Percentiles rank a stretch among this genome's conserved stretches.
Conservation (phyloP, 176 grass and related monocot genomes). For the Pontederia crassipes region DNA sequence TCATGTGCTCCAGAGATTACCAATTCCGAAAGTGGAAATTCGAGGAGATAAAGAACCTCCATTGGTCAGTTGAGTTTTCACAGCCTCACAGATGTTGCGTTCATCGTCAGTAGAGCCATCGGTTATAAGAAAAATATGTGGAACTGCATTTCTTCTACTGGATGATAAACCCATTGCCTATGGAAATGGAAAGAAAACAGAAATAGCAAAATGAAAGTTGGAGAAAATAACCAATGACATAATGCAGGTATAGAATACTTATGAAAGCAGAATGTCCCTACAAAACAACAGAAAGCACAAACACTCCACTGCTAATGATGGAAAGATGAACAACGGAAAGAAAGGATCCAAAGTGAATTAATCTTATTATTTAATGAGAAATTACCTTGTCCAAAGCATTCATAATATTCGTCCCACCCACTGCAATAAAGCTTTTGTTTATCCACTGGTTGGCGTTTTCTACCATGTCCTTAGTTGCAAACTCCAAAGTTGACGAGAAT, state of each 20-base stretch:
- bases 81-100: slow-evolving; percentile 58
- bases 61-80: slow-evolving; percentile 36
- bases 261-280: not conserved
- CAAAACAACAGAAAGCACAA: not conserved
- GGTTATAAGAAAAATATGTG: slow-evolving; percentile 92
- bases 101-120: slow-evolving; percentile 92
- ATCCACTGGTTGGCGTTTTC: slow-evolving; percentile 65
- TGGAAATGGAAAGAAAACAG: slow-evolving; percentile 2
- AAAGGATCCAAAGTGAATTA: not conserved
- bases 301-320: not conserved
- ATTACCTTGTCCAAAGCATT: slow-evolving; percentile 72
- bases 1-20: slow-evolving; percentile 33
- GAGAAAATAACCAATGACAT: not conserved
- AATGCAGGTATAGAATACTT: not conserved
- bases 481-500: slow-evolving; percentile 72
- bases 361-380: not conserved
- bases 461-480: slow-evolving; percentile 50
- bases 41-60: slow-evolving; percentile 57
- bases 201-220: not conserved
- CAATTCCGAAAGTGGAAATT: slow-evolving; percentile 91
- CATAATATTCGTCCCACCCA: slow-evolving; percentile 75
- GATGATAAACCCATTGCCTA: slow-evolving; percentile 72
- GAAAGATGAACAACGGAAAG: not conserved
- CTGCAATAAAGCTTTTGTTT: slow-evolving; percentile 44
- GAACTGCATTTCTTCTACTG: slow-evolving; percentile 45